Base-by-base conservation (phyloP, 2,329 filamentous ascomycete genomes). In the Knufia fluminis region DNA sequence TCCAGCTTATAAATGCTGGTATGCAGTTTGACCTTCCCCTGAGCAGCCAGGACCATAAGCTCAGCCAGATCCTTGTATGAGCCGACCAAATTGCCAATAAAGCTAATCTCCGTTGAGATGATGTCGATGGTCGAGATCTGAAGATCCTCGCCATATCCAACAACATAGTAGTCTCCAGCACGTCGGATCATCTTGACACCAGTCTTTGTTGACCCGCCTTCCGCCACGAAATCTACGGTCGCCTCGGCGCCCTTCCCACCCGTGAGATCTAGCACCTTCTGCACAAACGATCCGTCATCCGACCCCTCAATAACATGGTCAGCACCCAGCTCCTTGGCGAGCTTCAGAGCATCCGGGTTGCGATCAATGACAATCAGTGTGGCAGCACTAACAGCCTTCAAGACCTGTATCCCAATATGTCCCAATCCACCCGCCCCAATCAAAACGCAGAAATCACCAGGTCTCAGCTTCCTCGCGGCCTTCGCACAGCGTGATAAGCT, bases 71-170 rank as follows among this genome's bases (percentile, higher is more conserved):
- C 51, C 20, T 51, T 51, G 46, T 55, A 49, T 7, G 51, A 53
- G 6, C 51, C 51, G 3, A 53, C 53, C 26, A 53, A n/a, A 42
- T 55, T 51, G 9, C 53, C 51, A 24, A 53, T 53, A 41, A 53
- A 51, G 45, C 51, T 53, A 44, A 55, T 55, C 48, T 51, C 51
- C 4, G 51, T 51, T 17, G 53, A 54, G 16, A 53, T 53, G 46
- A 53, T 53, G 46, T 55, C 48, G 23, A 51, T 55, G 20, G 53
- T 53, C 6, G 51, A 48, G 9, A 49, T 35, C 9, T 51, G 45
- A 26, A 53, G 33, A 36, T 55, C 46, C 36, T 53, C 48, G 2
- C 51, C 48, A 24, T 55, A 55, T 10, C 48, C 53, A 23, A 53
- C 53, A 16, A 53, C 33, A 33, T 53, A 53, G 31, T 53, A 55